Evolutionary conservation across 352 stramenopile species (phyloP).

Genomic region (Pythium oligandrum): DNA sequence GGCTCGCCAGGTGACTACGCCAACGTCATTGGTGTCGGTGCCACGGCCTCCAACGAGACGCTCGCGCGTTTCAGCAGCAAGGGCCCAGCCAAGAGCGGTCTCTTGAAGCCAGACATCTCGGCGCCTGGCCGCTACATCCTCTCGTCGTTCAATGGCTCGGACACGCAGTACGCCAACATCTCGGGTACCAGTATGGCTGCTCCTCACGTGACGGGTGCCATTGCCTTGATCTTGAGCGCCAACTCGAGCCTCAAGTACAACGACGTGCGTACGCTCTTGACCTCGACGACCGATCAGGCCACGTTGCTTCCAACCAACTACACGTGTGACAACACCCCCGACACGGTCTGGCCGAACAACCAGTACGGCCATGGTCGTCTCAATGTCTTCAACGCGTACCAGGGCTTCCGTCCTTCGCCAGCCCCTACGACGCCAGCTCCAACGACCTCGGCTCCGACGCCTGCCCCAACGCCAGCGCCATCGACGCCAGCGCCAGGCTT

Average conservation of each 20-base stretch:
- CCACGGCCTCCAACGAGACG: conserved; percentile 16
- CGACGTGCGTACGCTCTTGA: conserved; percentile 12
- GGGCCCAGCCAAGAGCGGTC: conserved; percentile 6
- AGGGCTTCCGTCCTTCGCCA: conserved; percentile 3
- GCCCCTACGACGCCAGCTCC: conserved; percentile 1
- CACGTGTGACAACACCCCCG: conserved; percentile 12
- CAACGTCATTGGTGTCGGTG: conserved; percentile 29
- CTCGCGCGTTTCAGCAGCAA: conserved; percentile 29
- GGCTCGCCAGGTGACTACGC: conserved; percentile 22
- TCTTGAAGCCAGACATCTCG: conserved; percentile 28
- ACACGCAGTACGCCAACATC: conserved; percentile 20
- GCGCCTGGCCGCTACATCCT: conserved; percentile 21
- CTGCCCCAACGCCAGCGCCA: background rate
- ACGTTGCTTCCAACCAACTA: conserved; percentile 3
- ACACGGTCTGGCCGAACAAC: conserved; percentile 27
- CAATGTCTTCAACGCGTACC: conserved; percentile 12
- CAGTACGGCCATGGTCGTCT: conserved; percentile 27
- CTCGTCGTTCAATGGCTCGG: conserved; percentile 12
- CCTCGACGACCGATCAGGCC: conserved; percentile 3
- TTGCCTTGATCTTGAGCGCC: conserved; percentile 23
- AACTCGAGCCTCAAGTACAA: conserved; percentile 22
- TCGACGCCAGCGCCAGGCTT: background rate
- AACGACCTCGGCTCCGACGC: background rate
- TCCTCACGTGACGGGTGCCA: conserved; percentile 23
- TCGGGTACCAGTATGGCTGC: conserved; percentile 31